Conservation (phyloP, 306 rosid genomes). For the Prunus davidiana region DNA sequence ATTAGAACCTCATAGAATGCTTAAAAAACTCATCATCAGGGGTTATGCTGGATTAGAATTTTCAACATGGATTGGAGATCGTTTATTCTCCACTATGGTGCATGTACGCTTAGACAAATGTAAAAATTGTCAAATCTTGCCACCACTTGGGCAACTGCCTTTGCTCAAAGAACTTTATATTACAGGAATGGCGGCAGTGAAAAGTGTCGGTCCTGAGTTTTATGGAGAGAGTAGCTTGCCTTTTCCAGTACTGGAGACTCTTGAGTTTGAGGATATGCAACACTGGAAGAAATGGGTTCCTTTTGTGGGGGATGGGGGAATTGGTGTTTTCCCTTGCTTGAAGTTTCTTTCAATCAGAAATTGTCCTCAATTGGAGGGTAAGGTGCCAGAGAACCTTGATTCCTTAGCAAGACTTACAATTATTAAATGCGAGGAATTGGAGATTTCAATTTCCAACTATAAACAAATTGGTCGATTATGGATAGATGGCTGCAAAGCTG, state of each 20-base stretch:
- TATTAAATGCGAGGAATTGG: neutral
- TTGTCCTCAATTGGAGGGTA: neutral
- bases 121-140: neutral
- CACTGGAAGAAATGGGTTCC: conserved; percentile 8
- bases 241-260: neutral
- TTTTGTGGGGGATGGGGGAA: no score
- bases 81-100: neutral
- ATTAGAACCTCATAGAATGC: conserved; percentile 16
- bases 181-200: neutral
- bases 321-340: neutral
- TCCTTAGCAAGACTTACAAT: neutral
- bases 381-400: neutral
- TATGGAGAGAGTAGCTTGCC: neutral
- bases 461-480: neutral
- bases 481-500: neutral
- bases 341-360: neutral
- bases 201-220: neutral
- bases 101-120: neutral
- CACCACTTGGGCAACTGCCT: conserved; percentile 18
- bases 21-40: neutral
- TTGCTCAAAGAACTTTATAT: conserved; percentile 6
- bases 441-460: neutral
- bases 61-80: conserved; percentile 21
- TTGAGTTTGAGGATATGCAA: neutral
- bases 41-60: conserved; percentile 4